These are phyloP conservation scores for Selenicereus undatus DNA, from an alignment of 148 eudicot genomes.

Conservation along the genomic window DNA sequence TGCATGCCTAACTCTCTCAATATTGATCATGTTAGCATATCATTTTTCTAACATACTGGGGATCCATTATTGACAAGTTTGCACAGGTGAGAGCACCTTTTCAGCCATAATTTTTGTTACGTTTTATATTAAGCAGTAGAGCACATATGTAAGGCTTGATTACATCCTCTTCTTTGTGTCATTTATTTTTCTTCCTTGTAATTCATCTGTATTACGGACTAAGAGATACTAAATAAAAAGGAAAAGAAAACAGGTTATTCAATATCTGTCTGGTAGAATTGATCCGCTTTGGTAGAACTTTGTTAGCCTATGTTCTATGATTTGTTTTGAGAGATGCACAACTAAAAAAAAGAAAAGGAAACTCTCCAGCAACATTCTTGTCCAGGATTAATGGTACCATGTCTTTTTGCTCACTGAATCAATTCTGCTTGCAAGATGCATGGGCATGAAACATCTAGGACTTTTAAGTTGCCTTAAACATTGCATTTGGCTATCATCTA, in stretches of 20 bases:
- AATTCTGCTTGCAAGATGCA: neutral
- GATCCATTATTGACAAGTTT: neutral
- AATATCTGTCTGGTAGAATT: neutral
- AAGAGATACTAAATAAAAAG: neutral
- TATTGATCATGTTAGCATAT: conserved; percentile 5
- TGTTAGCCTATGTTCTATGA: neutral
- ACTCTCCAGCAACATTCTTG: neutral
- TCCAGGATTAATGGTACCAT: neutral
- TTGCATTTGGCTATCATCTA: neutral
- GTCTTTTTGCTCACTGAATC: neutral
- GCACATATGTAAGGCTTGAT: neutral
- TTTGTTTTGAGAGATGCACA: neutral
- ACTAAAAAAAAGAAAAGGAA: neutral
- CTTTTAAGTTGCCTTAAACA: neutral
- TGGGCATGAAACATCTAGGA: neutral
- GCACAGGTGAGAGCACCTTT: neutral
- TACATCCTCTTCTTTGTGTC: neutral
- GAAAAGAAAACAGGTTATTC: neutral
- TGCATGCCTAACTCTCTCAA: conserved; percentile 10
- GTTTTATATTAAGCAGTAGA: neutral
- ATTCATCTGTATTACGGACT: neutral
- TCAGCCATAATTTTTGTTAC: neutral
- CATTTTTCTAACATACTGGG: neutral
- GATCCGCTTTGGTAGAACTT: neutral
- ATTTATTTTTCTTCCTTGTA: neutral